phyloP scores from a whole-genome alignment of 768 basidiomycete genomes.

The Tremella mesenterica region DNA sequence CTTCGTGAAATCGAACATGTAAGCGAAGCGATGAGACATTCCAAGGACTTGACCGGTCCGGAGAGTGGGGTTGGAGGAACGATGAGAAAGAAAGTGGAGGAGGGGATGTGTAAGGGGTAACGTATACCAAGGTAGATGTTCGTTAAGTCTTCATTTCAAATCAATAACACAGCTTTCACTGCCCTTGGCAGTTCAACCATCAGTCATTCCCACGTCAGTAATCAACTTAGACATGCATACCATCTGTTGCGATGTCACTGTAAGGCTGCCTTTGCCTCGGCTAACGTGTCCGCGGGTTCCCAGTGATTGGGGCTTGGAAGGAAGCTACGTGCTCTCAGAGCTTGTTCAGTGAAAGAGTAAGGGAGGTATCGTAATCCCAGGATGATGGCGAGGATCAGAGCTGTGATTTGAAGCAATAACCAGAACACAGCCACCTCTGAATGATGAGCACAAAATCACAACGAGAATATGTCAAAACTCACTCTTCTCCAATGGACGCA shows the following conservation, averaged over 20 bases:
- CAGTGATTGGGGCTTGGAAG: conserved; percentile 26
- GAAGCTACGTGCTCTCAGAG: conserved; percentile 16
- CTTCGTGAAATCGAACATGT: background rate
- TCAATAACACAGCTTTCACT: background rate
- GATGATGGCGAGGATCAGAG: conserved; percentile 15
- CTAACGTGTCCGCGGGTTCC: conserved; percentile 14
- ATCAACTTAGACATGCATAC: background rate
- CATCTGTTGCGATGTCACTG: background rate
- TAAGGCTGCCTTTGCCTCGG: conserved; percentile 3
- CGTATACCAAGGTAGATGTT: no score
- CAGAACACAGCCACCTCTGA: conserved; percentile 25
- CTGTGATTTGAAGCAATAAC: conserved; percentile 11
- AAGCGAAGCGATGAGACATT: background rate
- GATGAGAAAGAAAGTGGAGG: no score
- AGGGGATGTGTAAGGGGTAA: no score
- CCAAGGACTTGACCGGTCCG: no score
- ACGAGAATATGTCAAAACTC: no score
- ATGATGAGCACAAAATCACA: no score
- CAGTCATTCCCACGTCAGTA: background rate
- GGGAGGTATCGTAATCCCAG: conserved; percentile 13
- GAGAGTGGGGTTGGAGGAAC: no score
- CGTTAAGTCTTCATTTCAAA: no score
- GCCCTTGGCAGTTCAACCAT: background rate
- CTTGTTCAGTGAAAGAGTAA: conserved; percentile 26
- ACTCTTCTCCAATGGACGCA: no score